Evolutionary conservation across 2,329 filamentous ascomycete genomes (phyloP).

Genomic region (Fusarium citri): DNA sequence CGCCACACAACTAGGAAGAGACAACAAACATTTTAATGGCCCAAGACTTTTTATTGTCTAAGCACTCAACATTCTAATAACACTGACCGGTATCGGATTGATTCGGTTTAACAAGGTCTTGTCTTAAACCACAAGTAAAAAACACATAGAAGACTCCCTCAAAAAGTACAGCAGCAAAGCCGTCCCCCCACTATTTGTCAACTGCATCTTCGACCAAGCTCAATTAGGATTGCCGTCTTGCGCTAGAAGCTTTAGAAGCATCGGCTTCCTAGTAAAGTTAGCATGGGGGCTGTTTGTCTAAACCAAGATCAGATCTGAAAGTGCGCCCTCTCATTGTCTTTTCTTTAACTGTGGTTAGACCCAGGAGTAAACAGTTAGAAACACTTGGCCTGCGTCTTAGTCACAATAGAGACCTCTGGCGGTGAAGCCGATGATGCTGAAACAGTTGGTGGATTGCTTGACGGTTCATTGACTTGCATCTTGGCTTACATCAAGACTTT

Average conservation of each 20-base stretch:
- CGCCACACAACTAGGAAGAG: constrained; percentile 6
- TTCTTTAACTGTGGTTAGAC: background rate
- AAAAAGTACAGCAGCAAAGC: background rate
- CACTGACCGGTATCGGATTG: background rate
- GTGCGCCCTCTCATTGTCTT: background rate
- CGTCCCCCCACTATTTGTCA: constrained; percentile 28
- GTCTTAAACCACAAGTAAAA: background rate
- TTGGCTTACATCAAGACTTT: constrained; percentile 17
- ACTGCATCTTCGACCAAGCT: constrained; percentile 5
- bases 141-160: background rate
- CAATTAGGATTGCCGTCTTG: constrained; percentile 20
- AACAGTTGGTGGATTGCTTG: background rate
- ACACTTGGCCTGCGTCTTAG: background rate
- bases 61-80: background rate
- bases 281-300: background rate
- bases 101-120: background rate
- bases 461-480: background rate
- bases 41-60: background rate
- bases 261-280: constrained; percentile 30
- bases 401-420: background rate
- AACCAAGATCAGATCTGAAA: background rate
- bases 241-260: constrained; percentile 44
- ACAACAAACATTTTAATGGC: background rate
- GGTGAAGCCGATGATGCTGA: constrained; percentile 14
- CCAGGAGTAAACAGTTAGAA: background rate